Percentiles rank a stretch among this genome's conserved stretches.
Evolutionary conservation across 306 rosid genomes (phyloP).

Genomic region (Prunus campanulata): DNA sequence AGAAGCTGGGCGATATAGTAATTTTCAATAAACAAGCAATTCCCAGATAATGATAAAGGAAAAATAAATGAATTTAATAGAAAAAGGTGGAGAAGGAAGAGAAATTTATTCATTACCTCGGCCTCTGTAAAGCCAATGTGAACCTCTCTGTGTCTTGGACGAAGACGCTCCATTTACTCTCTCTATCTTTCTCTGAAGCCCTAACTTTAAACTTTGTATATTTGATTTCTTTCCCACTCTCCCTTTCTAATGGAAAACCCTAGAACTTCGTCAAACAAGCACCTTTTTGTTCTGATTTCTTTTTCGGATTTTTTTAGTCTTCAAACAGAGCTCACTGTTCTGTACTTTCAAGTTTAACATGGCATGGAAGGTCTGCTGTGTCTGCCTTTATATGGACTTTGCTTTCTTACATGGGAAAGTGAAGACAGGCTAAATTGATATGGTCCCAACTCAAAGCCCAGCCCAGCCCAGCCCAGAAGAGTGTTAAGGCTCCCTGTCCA

Average conservation of each 20-base stretch:
- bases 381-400: too few relatives aligned
- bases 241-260: background rate
- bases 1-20: background rate
- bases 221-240: background rate
- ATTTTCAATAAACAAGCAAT: background rate
- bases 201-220: background rate
- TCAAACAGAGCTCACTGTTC: background rate
- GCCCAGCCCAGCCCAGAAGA: background rate
- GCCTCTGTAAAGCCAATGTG: constrained; percentile 75
- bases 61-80: background rate
- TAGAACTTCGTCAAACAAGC: background rate
- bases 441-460: background rate
- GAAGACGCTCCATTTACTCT: constrained; percentile 72
- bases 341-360: background rate
- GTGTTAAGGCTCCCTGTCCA: background rate
- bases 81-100: background rate
- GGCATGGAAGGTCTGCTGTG: too few relatives aligned
- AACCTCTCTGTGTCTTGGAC: constrained; percentile 60
- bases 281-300: background rate
- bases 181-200: constrained; percentile 11
- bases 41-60: background rate
- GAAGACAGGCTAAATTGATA: background rate
- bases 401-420: background rate
- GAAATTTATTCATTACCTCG: constrained; percentile 48
- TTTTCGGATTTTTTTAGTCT: background rate